phyloP scores from a whole-genome alignment of 176 grass and related monocot species.

The Olyra latifolia region DNA sequence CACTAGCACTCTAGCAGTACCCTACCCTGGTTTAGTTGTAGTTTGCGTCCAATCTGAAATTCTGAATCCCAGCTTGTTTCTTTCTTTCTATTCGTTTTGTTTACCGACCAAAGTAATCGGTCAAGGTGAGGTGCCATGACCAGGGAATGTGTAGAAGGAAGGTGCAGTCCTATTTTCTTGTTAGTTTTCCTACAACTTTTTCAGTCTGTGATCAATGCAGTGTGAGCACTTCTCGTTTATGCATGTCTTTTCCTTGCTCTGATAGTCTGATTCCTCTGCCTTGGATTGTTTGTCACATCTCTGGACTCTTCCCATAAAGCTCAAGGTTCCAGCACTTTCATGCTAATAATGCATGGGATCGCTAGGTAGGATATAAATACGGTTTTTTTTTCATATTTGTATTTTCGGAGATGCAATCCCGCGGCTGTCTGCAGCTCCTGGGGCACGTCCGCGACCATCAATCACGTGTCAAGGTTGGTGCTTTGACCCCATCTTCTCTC shows the following conservation, averaged over 20 bases:
- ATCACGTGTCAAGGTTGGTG: too few relatives aligned
- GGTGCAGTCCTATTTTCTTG: not conserved
- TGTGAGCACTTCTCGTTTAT: not conserved
- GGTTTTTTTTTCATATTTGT: too few relatives aligned
- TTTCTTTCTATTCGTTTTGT: not conserved
- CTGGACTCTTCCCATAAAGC: not conserved
- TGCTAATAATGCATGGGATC: not conserved
- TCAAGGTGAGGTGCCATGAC: not conserved
- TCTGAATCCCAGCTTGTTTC: not conserved
- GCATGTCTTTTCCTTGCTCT: not conserved
- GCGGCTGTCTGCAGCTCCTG: too few relatives aligned
- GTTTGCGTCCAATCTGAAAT: not conserved
- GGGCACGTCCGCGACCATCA: too few relatives aligned
- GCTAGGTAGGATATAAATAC: too few relatives aligned
- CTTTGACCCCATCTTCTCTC: too few relatives aligned
- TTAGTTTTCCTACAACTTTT: not conserved
- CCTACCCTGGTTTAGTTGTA: not conserved
- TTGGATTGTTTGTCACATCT: constrained; percentile 39
- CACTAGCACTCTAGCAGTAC: not conserved
- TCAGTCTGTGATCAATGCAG: not conserved
- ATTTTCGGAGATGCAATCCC: too few relatives aligned
- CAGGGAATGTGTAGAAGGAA: not conserved
- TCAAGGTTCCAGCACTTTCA: too few relatives aligned
- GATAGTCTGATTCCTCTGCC: not conserved
- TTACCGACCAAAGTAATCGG: not conserved